Evolutionary conservation across 2,329 filamentous ascomycete species (phyloP).

Genomic region (Plectosphaerella plurivora): DNA sequence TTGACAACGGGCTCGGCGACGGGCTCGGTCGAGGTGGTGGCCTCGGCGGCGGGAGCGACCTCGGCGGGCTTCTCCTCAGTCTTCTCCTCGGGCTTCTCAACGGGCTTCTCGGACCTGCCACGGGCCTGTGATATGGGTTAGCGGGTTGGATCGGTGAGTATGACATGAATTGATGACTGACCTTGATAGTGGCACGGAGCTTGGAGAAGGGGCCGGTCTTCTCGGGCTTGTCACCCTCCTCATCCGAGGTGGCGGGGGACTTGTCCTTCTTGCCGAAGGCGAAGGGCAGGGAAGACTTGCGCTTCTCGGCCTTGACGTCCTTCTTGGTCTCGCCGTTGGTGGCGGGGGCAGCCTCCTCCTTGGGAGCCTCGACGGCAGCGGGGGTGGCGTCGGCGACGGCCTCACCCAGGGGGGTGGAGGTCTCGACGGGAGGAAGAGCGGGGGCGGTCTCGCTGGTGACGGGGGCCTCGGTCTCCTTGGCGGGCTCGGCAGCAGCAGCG

Average conservation of each 20-base stretch:
- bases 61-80: constrained; percentile 20
- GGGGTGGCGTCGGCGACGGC: constrained; percentile 49
- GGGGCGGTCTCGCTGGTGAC: constrained; percentile 45
- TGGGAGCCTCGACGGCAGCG: constrained; percentile 41
- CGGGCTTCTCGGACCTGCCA: constrained; percentile 36
- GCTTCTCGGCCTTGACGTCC: constrained; percentile 70
- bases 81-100: constrained; percentile 22
- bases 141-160: not conserved
- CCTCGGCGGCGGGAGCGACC: constrained; percentile 15
- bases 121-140: constrained; percentile 17
- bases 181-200: constrained; percentile 53
- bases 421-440: constrained; percentile 56
- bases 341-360: constrained; percentile 36
- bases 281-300: constrained; percentile 73
- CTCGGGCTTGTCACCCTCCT: constrained; percentile 57
- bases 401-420: constrained; percentile 43
- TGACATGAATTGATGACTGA: not conserved
- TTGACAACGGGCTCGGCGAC: constrained; percentile 30
- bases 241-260: constrained; percentile 45
- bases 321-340: constrained; percentile 54
- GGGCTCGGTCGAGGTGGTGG: constrained; percentile 16
- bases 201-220: constrained; percentile 55
- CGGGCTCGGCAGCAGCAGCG: constrained; percentile 33
- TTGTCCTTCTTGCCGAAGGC: constrained; percentile 75
- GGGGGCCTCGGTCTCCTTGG: constrained; percentile 39